These are phyloP conservation scores for Aspergillus mulundensis DNA, from an alignment of 495 filamentous ascomycete genomes.

Conservation along the genomic window DNA sequence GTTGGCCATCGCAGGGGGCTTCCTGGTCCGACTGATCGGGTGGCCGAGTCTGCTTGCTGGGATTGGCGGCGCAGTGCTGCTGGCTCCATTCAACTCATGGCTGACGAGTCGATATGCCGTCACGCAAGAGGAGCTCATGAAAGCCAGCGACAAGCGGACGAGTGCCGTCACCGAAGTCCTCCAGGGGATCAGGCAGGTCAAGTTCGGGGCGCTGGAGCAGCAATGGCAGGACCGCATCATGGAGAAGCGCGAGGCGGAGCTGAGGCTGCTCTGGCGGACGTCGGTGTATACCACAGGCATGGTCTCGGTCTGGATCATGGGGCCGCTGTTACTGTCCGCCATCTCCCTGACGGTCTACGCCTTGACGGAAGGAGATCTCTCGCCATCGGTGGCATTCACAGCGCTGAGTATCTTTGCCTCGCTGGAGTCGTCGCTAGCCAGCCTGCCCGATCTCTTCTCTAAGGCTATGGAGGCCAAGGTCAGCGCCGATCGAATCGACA, in stretches of 20 bases:
- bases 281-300: constrained; percentile 55
- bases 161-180: constrained; percentile 75
- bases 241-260: constrained; percentile 61
- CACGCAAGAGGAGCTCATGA: constrained; percentile 73
- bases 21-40: constrained; percentile 66
- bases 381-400: constrained; percentile 77
- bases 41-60: constrained; percentile 68
- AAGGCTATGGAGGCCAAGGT: constrained; percentile 66
- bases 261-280: constrained; percentile 59
- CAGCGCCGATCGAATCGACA: constrained; percentile 68
- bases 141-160: constrained; percentile 72
- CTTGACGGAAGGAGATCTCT: constrained; percentile 53
- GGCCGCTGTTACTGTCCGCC: constrained; percentile 70
- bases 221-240: constrained; percentile 75
- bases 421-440: constrained; percentile 65
- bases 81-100: constrained; percentile 66
- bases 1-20: constrained; percentile 59
- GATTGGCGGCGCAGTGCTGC: constrained; percentile 56
- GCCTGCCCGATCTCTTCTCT: constrained; percentile 70
- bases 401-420: constrained; percentile 68
- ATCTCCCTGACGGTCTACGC: constrained; percentile 68
- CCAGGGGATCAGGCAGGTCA: constrained; percentile 82
- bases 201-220: constrained; percentile 77
- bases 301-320: constrained; percentile 66
- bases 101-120: constrained; percentile 62